phyloP scores from a whole-genome alignment of 2,329 filamentous ascomycete species.

The Claviceps spartinae region DNA sequence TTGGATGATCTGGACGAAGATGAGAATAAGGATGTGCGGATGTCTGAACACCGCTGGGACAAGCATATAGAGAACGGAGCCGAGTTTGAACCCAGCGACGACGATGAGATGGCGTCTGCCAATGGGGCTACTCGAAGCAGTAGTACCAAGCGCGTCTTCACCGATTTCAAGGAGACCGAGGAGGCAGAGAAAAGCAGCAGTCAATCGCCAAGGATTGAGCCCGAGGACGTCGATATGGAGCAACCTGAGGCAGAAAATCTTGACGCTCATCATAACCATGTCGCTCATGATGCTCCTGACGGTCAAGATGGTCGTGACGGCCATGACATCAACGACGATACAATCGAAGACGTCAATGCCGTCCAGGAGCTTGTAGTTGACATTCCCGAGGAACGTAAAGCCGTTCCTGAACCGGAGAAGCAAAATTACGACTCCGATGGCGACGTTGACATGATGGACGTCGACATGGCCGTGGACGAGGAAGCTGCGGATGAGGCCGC shows the following conservation, averaged over 20 bases:
- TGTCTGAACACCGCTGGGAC: conserved; percentile 73
- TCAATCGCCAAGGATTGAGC: conserved; percentile 21
- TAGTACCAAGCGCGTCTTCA: conserved; percentile 36
- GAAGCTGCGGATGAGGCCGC: conserved; percentile 6
- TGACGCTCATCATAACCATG: too few relatives aligned
- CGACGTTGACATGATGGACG: conserved; percentile 37
- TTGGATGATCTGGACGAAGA: conserved; percentile 66
- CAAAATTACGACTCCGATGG: conserved; percentile 31
- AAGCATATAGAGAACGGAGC: conserved; percentile 62
- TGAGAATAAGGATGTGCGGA: conserved; percentile 68
- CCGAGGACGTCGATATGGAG: conserved; percentile 17
- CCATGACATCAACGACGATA: conserved; percentile 26
- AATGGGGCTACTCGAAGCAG: conserved; percentile 54
- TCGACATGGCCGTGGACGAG: conserved; percentile 16
- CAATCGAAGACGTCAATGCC: conserved; percentile 29
- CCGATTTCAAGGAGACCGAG: conserved; percentile 34
- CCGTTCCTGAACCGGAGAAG: conserved; percentile 12
- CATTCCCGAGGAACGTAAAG: conserved; percentile 8
- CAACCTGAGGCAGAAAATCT: conserved; percentile 14
- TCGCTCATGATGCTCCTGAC: too few relatives aligned
- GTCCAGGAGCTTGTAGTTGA: conserved; percentile 16
- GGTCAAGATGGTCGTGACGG: neutral
- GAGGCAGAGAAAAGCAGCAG: conserved; percentile 24
- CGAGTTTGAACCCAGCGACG: conserved; percentile 78
- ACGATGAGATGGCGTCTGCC: conserved; percentile 63